These are phyloP conservation scores for Trebouxia gelatinosa DNA, from an alignment of 163 green algal genomes.

Conservation along the genomic window DNA sequence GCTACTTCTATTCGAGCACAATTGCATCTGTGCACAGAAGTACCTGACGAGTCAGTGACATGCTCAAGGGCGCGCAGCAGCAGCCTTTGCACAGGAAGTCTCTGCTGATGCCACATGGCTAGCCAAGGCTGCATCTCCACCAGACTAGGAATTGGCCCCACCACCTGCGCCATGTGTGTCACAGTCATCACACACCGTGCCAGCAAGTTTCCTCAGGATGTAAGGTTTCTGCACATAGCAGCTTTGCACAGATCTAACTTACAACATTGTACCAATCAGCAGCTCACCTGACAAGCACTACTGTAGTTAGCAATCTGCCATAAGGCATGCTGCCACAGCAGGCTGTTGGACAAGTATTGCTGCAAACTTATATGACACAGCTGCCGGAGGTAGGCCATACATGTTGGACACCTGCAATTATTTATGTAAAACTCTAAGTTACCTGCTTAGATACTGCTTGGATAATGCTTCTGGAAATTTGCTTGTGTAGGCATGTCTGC, in stretches of 20 bases:
- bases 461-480: background rate
- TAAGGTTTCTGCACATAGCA: background rate
- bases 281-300: background rate
- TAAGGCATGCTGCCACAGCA: background rate
- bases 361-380: background rate
- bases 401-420: background rate
- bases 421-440: background rate
- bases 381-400: background rate
- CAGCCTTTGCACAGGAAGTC: background rate
- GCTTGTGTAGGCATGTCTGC: background rate
- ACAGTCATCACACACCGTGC: background rate
- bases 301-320: background rate
- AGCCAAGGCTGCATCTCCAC: constrained; percentile 4
- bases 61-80: background rate
- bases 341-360: background rate
- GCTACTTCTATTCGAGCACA: too few relatives aligned
- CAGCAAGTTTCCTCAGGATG: background rate
- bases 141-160: background rate
- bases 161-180: background rate
- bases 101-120: background rate
- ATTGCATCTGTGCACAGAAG: background rate
- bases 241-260: background rate
- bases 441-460: background rate
- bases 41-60: background rate
- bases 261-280: background rate